Evolutionary conservation across 306 rosid genomes (phyloP).

Genomic region (Malus sylvestris): DNA sequence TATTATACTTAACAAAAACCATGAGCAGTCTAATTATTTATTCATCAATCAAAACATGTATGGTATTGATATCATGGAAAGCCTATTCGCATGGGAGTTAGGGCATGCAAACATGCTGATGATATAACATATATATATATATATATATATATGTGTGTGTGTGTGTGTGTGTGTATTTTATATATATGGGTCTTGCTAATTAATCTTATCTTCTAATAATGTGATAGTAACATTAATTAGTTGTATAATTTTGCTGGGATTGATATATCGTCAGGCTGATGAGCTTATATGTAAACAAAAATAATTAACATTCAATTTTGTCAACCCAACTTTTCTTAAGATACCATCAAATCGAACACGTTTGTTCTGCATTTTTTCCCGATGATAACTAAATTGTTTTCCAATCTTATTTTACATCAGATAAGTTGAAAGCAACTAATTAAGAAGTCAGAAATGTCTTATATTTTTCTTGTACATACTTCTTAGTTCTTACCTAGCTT

Average conservation of each 20-base stretch:
- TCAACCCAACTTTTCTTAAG: neutral
- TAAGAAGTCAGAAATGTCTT: neutral
- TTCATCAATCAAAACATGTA: no score
- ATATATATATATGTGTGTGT: no score
- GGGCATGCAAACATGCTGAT: no score
- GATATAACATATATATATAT: no score
- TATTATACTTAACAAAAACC: no score
- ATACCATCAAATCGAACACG: neutral
- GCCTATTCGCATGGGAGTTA: no score
- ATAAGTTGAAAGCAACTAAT: constrained; percentile 5
- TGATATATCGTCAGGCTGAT: neutral
- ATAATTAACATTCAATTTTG: neutral
- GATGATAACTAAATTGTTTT: neutral
- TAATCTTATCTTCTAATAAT: neutral
- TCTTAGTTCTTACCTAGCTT: neutral
- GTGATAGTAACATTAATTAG: neutral
- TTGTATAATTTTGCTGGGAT: no score
- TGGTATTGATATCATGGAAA: no score
- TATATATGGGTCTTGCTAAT: neutral
- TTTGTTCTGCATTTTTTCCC: neutral
- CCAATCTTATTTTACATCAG: neutral
- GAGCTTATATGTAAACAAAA: neutral
- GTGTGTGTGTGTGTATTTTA: no score
- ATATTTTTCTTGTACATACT: neutral
- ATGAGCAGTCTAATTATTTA: no score